A percentile compares a stretch with the other conserved stretches of the same genome.
phyloP scores from a whole-genome alignment of 2,329 filamentous ascomycete genomes.

The Venturiaceae sp. region DNA sequence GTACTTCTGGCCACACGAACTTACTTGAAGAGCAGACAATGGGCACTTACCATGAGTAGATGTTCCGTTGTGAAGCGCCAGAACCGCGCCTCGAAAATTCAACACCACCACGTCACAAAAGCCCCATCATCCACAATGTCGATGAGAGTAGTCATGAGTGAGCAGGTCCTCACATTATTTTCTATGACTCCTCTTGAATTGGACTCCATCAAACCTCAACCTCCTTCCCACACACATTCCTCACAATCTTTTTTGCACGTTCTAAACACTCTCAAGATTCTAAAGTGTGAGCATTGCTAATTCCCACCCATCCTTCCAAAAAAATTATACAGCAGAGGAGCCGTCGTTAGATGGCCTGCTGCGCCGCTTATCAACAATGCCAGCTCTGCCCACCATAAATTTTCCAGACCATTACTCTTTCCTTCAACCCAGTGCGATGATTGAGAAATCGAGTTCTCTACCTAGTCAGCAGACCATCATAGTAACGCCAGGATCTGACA shows the following conservation, averaged over 20 bases:
- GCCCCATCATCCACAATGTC: background rate
- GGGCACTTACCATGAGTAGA: background rate
- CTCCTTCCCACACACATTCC: background rate
- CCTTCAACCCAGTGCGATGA: background rate
- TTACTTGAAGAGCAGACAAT: background rate
- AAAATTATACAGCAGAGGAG: too few species aligned
- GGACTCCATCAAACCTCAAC: background rate
- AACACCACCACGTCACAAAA: background rate
- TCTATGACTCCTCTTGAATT: background rate
- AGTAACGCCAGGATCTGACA: slow-evolving; percentile 13
- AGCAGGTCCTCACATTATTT: background rate
- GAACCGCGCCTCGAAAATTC: background rate
- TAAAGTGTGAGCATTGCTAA: too few species aligned
- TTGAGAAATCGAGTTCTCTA: background rate
- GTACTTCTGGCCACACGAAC: background rate
- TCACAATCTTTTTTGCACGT: background rate
- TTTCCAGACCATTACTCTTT: background rate
- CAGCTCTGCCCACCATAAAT: too few species aligned
- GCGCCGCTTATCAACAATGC: too few species aligned
- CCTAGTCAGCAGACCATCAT: background rate
- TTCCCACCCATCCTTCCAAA: too few species aligned
- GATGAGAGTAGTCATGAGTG: background rate
- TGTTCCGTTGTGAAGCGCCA: background rate
- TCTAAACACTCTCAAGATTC: background rate
- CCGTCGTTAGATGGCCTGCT: too few species aligned